phyloP scores from a whole-genome alignment of 108 stramenopile species.

The Discostella stelligeroides region DNA sequence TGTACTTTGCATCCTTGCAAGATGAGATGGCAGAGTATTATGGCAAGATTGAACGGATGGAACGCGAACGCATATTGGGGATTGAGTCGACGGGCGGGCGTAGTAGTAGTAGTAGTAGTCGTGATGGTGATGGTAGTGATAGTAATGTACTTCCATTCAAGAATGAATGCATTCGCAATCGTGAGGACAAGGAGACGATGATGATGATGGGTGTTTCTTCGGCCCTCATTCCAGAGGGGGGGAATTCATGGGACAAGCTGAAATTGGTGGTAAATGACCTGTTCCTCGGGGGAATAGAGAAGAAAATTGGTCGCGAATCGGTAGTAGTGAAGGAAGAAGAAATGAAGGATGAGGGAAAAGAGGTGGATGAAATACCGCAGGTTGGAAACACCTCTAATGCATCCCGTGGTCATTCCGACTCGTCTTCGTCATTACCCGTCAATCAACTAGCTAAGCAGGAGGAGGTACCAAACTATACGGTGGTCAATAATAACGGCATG shows the following conservation, averaged over 20 bases:
- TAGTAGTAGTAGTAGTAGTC: not conserved
- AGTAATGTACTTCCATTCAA: not conserved
- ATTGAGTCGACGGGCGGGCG: not conserved
- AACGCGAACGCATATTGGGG: slow-evolving; percentile 37
- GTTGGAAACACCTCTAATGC: too few relatives aligned
- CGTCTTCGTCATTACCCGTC: not conserved
- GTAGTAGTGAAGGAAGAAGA: not conserved
- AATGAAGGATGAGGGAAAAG: not conserved
- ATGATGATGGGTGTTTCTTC: slow-evolving; percentile 19
- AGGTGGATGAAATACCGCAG: not conserved
- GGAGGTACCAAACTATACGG: not conserved
- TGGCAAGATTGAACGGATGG: slow-evolving; percentile 17
- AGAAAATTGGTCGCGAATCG: slow-evolving; percentile 3
- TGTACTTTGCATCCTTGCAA: slow-evolving; percentile 29
- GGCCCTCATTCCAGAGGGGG: slow-evolving; percentile 30
- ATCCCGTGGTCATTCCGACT: not conserved
- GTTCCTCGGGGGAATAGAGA: slow-evolving; percentile 43
- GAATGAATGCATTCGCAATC: slow-evolving; percentile 1
- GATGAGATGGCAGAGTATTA: slow-evolving; percentile 48
- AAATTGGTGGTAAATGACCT: slow-evolving; percentile 35
- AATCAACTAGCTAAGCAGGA: not conserved
- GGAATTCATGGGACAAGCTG: slow-evolving; percentile 24
- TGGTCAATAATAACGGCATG: not conserved
- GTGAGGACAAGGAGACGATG: not conserved
- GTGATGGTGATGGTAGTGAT: not conserved